Conservation (phyloP, 2,329 filamentous ascomycete species). For the Colletotrichum neosansevieriae region DNA sequence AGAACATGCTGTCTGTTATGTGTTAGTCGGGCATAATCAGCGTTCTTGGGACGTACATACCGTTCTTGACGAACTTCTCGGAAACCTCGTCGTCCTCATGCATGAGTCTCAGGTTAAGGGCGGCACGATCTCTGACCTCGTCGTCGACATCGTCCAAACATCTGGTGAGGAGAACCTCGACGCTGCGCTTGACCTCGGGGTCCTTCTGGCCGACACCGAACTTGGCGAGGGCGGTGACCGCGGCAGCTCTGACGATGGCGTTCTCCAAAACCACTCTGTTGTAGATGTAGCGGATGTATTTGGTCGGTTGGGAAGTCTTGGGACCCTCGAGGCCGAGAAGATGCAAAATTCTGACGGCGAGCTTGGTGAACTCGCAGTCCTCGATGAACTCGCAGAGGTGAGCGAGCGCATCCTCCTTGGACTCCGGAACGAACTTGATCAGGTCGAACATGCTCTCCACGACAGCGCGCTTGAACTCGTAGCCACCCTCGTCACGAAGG, state of each 20-base stretch:
- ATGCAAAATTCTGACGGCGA: slow-evolving; percentile 94
- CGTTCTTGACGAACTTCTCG: slow-evolving; percentile 90
- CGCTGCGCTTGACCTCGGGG: slow-evolving; percentile 95
- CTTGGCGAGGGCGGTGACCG: slow-evolving; percentile 94
- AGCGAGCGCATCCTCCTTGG: slow-evolving; percentile 83
- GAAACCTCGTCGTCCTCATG: slow-evolving; percentile 90
- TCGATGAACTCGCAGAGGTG: slow-evolving; percentile 99
- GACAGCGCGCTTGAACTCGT: slow-evolving; percentile 97
- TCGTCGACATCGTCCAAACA: slow-evolving; percentile 98
- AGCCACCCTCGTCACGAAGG: slow-evolving; percentile 94
- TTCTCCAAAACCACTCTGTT: slow-evolving; percentile 98
- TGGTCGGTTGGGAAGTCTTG: slow-evolving; percentile 94
- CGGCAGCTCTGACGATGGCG: slow-evolving; percentile 92
- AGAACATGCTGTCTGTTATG: slow-evolving; percentile 87
- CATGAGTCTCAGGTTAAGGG: slow-evolving; percentile 93
- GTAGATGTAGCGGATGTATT: slow-evolving; percentile 99
- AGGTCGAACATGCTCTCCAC: slow-evolving; percentile 99
- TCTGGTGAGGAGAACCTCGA: slow-evolving; percentile 89
- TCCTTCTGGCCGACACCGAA: slow-evolving; percentile 98
- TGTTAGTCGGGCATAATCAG: slow-evolving; percentile 3
- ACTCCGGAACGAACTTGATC: slow-evolving; percentile 97
- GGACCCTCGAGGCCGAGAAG: slow-evolving; percentile 94
- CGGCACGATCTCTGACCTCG: slow-evolving; percentile 95
- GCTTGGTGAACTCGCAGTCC: slow-evolving; percentile 98
- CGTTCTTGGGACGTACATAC: slow-evolving; percentile 60